These are phyloP conservation scores for Penicillium diatomitis DNA, from an alignment of 495 filamentous ascomycete genomes.

Conservation along the genomic window DNA sequence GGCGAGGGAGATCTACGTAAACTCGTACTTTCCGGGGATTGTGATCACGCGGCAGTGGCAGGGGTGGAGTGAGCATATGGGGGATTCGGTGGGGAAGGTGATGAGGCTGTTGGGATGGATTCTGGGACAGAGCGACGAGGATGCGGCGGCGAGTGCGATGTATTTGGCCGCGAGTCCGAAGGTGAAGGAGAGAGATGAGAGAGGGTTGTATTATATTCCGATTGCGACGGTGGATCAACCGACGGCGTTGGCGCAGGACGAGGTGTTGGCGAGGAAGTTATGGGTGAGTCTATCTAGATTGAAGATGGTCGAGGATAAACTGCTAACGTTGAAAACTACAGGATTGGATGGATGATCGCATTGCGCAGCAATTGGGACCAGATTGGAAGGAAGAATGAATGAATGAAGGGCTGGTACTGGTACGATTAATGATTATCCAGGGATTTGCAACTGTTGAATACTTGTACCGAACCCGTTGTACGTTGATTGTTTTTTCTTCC, in stretches of 20 bases:
- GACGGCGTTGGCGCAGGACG: conserved; percentile 16
- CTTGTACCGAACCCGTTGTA: too few relatives aligned
- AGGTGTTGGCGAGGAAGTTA: conserved; percentile 15
- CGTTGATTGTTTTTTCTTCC: too few relatives aligned
- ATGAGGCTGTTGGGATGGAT: conserved; percentile 2
- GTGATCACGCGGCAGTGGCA: conserved; percentile 28
- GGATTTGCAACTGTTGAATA: too few relatives aligned
- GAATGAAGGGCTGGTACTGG: too few relatives aligned
- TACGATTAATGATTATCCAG: too few relatives aligned
- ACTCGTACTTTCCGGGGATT: conserved; percentile 33
- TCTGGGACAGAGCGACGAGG: conserved; percentile 22
- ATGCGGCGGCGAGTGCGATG: conserved; percentile 31
- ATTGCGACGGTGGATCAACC: conserved; percentile 16
- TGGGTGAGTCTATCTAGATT: conserved; percentile 11
- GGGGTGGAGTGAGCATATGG: conserved; percentile 24
- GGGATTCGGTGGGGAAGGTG: conserved; percentile 6
- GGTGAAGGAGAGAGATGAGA: conserved; percentile 7
- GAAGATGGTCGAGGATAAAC: neutral
- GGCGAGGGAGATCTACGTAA: conserved; percentile 24
- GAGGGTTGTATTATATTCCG: conserved; percentile 28
- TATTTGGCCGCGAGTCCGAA: conserved; percentile 22
- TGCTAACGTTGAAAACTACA: neutral
- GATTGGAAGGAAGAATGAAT: conserved; percentile 1
- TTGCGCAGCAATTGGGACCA: conserved; percentile 4
- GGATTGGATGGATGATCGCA: conserved; percentile 17